Evolutionary conservation across 176 grass and related monocot genomes (phyloP).

Genomic region (Puccinellia tenuiflora): DNA sequence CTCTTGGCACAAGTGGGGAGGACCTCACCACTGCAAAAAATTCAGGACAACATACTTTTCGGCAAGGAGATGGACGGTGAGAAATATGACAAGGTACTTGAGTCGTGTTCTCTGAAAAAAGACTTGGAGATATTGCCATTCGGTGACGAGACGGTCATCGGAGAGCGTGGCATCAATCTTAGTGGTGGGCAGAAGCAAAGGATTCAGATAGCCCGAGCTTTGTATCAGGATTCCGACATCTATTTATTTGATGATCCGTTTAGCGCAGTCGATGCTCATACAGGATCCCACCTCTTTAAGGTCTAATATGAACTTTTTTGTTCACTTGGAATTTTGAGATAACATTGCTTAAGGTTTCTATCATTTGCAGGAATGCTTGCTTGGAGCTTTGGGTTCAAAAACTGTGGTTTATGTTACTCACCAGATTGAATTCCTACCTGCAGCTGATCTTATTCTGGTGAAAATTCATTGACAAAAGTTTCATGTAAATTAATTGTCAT

Average conservation of each 20-base stretch:
- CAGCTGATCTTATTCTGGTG: constrained; percentile 88
- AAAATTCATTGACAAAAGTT: constrained; percentile 5
- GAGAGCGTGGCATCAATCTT: constrained; percentile 41
- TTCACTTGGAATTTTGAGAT: not conserved
- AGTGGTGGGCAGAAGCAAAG: not conserved
- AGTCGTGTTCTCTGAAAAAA: constrained; percentile 28
- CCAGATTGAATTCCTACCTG: constrained; percentile 83
- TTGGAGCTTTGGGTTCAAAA: constrained; percentile 59
- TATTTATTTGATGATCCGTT: constrained; percentile 39
- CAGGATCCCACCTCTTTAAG: constrained; percentile 43
- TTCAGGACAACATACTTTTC: constrained; percentile 37
- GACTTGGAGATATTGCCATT: constrained; percentile 11
- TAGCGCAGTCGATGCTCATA: constrained; percentile 40
- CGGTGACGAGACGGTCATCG: constrained; percentile 31
- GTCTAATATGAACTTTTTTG: not conserved
- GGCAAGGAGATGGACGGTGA: constrained; percentile 30
- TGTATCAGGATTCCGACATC: constrained; percentile 33
- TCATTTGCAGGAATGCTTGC: constrained; percentile 70
- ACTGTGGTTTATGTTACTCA: constrained; percentile 94
- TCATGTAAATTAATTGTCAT: not conserved
- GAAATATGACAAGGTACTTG: constrained; percentile 31
- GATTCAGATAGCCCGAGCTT: constrained; percentile 8
- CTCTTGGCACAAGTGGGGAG: no score
- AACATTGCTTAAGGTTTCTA: constrained; percentile 5
- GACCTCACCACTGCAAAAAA: no score